Conservation (phyloP, 2,329 filamentous ascomycete species). For the Xylaria sp. region DNA sequence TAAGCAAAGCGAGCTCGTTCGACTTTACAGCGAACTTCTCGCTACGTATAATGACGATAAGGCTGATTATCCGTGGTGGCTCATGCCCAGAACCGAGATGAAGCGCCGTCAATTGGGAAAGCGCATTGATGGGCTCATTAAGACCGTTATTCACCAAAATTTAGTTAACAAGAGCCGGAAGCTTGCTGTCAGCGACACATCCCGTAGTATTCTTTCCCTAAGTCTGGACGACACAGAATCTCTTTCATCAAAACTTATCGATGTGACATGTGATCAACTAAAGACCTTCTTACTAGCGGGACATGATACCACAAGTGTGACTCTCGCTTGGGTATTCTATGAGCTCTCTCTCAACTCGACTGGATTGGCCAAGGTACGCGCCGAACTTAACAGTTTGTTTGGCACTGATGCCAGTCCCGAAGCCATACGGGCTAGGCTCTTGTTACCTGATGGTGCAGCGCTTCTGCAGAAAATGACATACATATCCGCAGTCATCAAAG, state of each 20-base stretch:
- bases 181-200: conserved; percentile 22
- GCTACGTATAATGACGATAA: conserved; percentile 38
- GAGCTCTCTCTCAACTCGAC: conserved; percentile 51
- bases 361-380: conserved; percentile 46
- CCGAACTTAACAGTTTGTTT: conserved; percentile 53
- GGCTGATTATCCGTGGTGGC: conserved; percentile 36
- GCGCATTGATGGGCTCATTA: conserved; percentile 42
- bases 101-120: conserved; percentile 28
- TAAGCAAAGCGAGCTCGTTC: conserved; percentile 46
- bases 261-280: conserved; percentile 52
- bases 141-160: conserved; percentile 46
- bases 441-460: conserved; percentile 46
- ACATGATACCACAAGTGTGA: conserved; percentile 55
- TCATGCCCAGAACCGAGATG: conserved; percentile 17
- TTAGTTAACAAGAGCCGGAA: conserved; percentile 27
- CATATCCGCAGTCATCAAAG: conserved; percentile 54
- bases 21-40: conserved; percentile 44
- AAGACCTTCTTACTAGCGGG: conserved; percentile 56
- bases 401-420: conserved; percentile 47
- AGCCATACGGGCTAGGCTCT: conserved; percentile 44
- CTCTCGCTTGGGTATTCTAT: conserved; percentile 53
- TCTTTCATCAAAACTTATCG: conserved; percentile 47
- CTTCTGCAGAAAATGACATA: conserved; percentile 51
- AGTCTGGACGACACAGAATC: conserved; percentile 47
- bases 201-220: conserved; percentile 51